Evolutionary conservation across 441 rosid species (phyloP), one percentile per base, ranked within the genome.

Genomic region (Biscutella laevigata): DNA sequence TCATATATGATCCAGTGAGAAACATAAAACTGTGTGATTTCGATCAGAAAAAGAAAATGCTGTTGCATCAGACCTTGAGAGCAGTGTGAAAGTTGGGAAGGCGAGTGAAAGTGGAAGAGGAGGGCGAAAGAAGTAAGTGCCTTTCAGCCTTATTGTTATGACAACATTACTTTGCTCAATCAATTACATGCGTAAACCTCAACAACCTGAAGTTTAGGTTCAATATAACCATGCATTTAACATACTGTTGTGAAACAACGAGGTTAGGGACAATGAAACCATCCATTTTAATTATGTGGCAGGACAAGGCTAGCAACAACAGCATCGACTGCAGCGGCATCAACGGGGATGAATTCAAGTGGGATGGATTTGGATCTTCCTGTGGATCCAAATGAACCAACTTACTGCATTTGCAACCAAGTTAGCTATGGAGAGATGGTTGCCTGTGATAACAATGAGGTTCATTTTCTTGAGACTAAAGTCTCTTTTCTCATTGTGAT

Each of bases 381-480:
- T 1, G 96, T 92, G 57, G 98, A 92, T 76, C 96, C 98, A 17
- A 92, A 83, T 62, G 98, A 92, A 53, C 98, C 98, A 37, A 88
- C 96, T n/a, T 92, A 92, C 67, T 88, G 98, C 70, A 64, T 76
- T 64, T 92, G 95, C 84, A 83, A 88, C 62, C 95, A 92, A 84
- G 96, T 92, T 41, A 92, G 98, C 79, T 92, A 74, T 0, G 99
- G 94, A 20, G 97, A 86, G 74, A 92, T 92, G 95, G 67, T 92
- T 33, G 99, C 97, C 0, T 92, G 99, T 38, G 97, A 92, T 71
- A 88, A 92, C 66, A 83, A 86, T 4, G 73, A 79, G 54, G 96
- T 88, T 61, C 17, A 83, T 7, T 26, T 29, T 15, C 51, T 30
- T 45, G 2, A 24, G 12, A 44, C 37, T 7, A 29, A 22, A 5